A percentile compares a stretch with the other conserved stretches of the same genome.
Evolutionary conservation across 352 stramenopile genomes (phyloP).

Genomic region (Phytophthora pisi): DNA sequence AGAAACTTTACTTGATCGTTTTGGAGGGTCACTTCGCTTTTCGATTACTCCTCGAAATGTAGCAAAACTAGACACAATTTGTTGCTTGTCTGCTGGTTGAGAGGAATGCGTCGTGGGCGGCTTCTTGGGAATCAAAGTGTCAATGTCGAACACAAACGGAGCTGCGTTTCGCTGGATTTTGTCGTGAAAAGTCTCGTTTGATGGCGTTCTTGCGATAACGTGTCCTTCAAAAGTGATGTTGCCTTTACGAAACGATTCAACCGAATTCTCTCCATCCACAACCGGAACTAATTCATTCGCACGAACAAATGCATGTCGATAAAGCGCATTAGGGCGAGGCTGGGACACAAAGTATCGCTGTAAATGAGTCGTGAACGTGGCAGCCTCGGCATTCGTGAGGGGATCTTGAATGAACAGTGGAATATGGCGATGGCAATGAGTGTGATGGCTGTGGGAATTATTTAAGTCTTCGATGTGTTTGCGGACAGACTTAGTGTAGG

Average conservation of each 20-base stretch:
- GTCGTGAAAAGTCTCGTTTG: constrained; percentile 33
- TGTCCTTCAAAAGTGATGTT: constrained; percentile 62
- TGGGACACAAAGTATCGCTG: constrained; percentile 43
- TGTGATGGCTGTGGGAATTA: constrained; percentile 9
- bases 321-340: constrained; percentile 46
- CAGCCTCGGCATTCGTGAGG: constrained; percentile 22
- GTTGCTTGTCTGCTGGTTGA: constrained; percentile 2
- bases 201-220: constrained; percentile 28
- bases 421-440: constrained; percentile 21
- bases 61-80: constrained; percentile 40
- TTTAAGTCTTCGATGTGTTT: constrained; percentile 12
- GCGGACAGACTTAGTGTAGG: constrained; percentile 5
- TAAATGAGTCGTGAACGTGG: constrained; percentile 15
- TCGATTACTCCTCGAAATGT: constrained; percentile 40
- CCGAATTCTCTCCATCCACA: neutral
- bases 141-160: constrained; percentile 41
- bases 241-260: constrained; percentile 47
- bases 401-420: constrained; percentile 38
- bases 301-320: constrained; percentile 53
- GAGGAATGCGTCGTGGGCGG: neutral
- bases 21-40: constrained; percentile 11
- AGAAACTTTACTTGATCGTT: constrained; percentile 21
- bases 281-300: neutral
- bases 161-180: constrained; percentile 32
- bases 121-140: constrained; percentile 1